phyloP scores from a whole-genome alignment of 176 grass and related monocot genomes.

The Alloteropsis semialata region DNA sequence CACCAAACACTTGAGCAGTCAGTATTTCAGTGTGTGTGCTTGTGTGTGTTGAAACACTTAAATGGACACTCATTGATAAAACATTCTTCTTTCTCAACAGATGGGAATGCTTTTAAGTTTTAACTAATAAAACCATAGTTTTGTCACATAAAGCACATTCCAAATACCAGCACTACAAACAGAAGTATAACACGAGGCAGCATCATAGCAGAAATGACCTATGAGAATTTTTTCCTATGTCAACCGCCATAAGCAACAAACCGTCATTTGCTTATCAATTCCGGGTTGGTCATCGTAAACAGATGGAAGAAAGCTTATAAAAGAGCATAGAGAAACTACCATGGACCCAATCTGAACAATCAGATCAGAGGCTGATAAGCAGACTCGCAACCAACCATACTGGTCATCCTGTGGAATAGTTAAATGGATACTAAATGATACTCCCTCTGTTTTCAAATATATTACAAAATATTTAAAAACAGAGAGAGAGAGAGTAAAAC shows the following conservation, averaged over 20 bases:
- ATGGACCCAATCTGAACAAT: neutral
- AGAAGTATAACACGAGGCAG: neutral
- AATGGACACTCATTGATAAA: neutral
- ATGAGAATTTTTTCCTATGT: neutral
- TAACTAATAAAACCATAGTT: neutral
- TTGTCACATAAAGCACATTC: neutral
- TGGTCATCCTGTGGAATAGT: no score
- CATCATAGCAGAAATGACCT: neutral
- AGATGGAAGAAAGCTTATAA: neutral
- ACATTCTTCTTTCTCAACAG: neutral
- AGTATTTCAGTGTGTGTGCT: neutral
- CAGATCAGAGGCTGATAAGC: neutral
- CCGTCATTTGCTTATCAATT: neutral
- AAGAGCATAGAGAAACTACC: neutral
- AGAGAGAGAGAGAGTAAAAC: no score
- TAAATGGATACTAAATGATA: no score
- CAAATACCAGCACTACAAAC: neutral
- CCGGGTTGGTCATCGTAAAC: neutral
- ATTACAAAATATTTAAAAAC: no score
- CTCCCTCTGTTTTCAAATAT: no score
- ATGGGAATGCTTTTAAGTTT: neutral
- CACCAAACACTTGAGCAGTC: neutral
- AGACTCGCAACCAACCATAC: neutral
- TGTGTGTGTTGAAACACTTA: neutral
- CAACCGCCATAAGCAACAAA: neutral